Evolutionary conservation across 176 grass and related monocot genomes (phyloP), one percentile per base, ranked within the genome.

Genomic region (Aegilops tauschii): DNA sequence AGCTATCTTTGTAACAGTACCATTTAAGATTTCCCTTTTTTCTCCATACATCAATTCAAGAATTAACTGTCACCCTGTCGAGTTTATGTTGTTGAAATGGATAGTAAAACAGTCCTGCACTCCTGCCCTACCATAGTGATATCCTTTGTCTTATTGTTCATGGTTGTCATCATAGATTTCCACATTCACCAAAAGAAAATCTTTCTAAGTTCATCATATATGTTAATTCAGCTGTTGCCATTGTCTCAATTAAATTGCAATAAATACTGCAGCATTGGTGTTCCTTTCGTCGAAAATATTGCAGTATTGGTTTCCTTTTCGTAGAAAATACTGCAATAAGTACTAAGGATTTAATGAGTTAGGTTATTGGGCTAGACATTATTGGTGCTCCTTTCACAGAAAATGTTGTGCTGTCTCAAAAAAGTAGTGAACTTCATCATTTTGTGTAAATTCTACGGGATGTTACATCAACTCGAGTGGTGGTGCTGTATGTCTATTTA

Each of bases 121-220:
- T 71, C 44, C 54, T 83, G 34, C 23, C 1, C 35, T 67, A 28
- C 28, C 27, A 69, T 29, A 37, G 65, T 69, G 29, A 23, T 68
- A 83, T 6, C 13, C 67, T 37, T 9, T 59, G 49, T 71, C 66
- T 72, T 82, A 21, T 35, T 71, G 16, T 73, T 2, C n/a, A 83
- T 12, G 42, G 14, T 56, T 62, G 36, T 50, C n/a, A 42, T 27
- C n/a, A 4, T 72, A 61, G 6, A 28, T 71, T 82, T 56, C 28
- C 66, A 31, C 44, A 68, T 69, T 68, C 16, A 81, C 11, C 5
- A 32, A 34, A 9, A 69, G 32, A 23, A 82, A 34, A 82, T 35
- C 20, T 69, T 65, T 80, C 14, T 40, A 28, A 74, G 40, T 74
- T 49, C 23, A 74, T 74, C 71, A 49, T 83, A 27, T 82, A 58